phyloP scores from a whole-genome alignment of 202 grass and related monocot species.

The Elaeis oleifera region DNA sequence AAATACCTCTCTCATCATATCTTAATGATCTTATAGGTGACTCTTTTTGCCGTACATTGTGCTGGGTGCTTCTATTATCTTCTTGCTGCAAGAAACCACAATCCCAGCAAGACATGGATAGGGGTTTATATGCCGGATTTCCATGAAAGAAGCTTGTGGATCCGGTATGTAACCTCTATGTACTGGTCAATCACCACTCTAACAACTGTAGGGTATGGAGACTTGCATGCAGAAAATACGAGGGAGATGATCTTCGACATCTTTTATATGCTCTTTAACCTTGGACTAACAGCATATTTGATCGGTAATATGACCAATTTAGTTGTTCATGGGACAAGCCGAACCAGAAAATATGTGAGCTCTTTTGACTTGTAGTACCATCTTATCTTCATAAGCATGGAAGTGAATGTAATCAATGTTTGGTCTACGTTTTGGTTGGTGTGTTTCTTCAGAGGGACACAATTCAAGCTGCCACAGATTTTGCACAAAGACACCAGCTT shows the following conservation, averaged over 20 bases:
- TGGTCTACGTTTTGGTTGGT: constrained; percentile 7
- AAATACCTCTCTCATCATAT: constrained; percentile 3
- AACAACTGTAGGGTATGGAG: constrained; percentile 97
- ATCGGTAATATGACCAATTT: constrained; percentile 99
- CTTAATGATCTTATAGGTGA: constrained; percentile 49
- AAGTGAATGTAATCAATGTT: background rate
- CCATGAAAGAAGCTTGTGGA: constrained; percentile 49
- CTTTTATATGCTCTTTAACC: constrained; percentile 98
- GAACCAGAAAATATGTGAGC: constrained; percentile 93
- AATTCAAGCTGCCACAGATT: constrained; percentile 93
- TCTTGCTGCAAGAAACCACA: constrained; percentile 73
- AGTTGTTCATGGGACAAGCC: constrained; percentile 86
- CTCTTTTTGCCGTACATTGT: constrained; percentile 90
- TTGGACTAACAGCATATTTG: constrained; percentile 96
- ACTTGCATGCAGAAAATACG: constrained; percentile 84
- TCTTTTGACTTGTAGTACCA: constrained; percentile 1
- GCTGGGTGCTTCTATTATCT: constrained; percentile 97
- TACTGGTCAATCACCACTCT: constrained; percentile 99
- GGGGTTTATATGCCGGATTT: constrained; percentile 78
- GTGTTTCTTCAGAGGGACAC: constrained; percentile 58
- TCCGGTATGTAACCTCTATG: constrained; percentile 81
- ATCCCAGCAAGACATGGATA: constrained; percentile 65
- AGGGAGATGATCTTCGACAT: constrained; percentile 89
- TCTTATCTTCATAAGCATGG: background rate
- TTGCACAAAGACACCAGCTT: constrained; percentile 76